Base-by-base conservation (phyloP, 2,329 filamentous ascomycete genomes). In the Exophiala viscosa region DNA sequence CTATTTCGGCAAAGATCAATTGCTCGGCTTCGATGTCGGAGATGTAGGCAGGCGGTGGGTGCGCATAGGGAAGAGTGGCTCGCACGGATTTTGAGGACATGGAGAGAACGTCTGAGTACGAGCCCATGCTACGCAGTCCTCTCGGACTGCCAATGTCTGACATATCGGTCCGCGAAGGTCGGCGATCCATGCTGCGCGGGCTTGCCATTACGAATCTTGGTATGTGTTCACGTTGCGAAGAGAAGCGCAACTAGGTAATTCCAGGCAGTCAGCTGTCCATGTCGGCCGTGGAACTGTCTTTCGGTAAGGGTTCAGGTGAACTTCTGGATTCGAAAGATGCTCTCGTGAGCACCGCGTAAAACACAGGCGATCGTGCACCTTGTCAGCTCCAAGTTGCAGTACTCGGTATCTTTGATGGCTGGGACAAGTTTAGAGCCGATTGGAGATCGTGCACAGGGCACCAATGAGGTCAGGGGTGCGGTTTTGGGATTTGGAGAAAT, bases 1-100 rank as follows among this genome's bases (percentile, higher is more conserved):
- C 88, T 70, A 93, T 86, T 66, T 95, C 86, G 66, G 90, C 90
- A 53, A 89, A 92, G 62, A 97, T 85, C 58, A 95, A 92, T 68
- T 96, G 90, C 14, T 89, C 90, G 46, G 92, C 93, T 53, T 92
- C 90, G 41, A 90, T 86, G 31, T 84, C 78, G 42, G 92, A 91
- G 64, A 99, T 91, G 72, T 95, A 99, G 14, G 85, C 88, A 28
- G 93, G 86, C 60, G 86, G 77, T 8, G 92, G 93, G 41, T 84
- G 84, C 20, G 52, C 58, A 28, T 48, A 48, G 18, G 60, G 60
- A 18, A 60, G 48, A 9, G 43, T 49, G 15, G 50, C 46, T 47
- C 43, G 48, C 9, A 42, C 41, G 10, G 60, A 62, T 48, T 51
- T 57, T 13, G 58, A 48, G 13, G 60, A 62, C 45, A 50, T 55